Conservation (phyloP, 1,284 basidiomycete species). For the Leccinum subrobustum region DNA sequence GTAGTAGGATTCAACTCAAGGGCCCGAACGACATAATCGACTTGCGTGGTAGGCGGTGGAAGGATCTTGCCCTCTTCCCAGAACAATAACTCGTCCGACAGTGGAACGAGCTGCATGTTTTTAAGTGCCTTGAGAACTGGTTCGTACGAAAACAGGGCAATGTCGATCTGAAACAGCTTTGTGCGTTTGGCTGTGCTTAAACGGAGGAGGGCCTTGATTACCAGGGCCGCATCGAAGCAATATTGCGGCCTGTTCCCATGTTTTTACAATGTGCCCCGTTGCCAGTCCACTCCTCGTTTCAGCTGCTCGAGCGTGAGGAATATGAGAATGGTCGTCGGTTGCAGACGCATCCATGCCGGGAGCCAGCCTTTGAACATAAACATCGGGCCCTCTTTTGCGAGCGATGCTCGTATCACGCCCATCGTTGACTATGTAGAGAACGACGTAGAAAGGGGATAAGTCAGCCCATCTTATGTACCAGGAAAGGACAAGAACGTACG, state of each 20-base stretch:
- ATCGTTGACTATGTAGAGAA: conserved; percentile 60
- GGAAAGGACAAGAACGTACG: conserved; percentile 39
- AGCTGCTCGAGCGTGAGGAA: conserved; percentile 69
- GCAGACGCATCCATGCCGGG: conserved; percentile 81
- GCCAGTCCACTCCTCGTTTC: conserved; percentile 24
- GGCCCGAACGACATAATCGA: conserved; percentile 21
- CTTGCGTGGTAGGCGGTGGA: not conserved
- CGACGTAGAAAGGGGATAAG: not conserved
- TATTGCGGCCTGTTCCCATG: not conserved
- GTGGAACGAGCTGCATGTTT: conserved; percentile 41
- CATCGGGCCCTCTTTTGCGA: conserved; percentile 78
- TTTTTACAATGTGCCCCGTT: conserved; percentile 20
- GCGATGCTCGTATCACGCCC: conserved; percentile 66
- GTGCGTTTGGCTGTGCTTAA: conserved; percentile 40
- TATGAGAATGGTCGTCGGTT: conserved; percentile 83
- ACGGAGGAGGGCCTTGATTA: conserved; percentile 41
- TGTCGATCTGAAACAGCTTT: conserved; percentile 57
- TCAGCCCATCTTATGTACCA: not conserved
- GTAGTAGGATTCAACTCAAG: conserved; percentile 35
- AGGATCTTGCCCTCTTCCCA: conserved; percentile 36
- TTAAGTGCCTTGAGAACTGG: conserved; percentile 57
- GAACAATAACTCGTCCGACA: conserved; percentile 50
- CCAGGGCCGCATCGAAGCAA: too few relatives aligned
- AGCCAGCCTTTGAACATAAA: conserved; percentile 95
- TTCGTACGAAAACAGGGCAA: conserved; percentile 60